Evolutionary conservation across 352 stramenopile genomes (phyloP), one percentile per base, ranked within the genome.

Genomic region (Thalassiosira mediterranea): DNA sequence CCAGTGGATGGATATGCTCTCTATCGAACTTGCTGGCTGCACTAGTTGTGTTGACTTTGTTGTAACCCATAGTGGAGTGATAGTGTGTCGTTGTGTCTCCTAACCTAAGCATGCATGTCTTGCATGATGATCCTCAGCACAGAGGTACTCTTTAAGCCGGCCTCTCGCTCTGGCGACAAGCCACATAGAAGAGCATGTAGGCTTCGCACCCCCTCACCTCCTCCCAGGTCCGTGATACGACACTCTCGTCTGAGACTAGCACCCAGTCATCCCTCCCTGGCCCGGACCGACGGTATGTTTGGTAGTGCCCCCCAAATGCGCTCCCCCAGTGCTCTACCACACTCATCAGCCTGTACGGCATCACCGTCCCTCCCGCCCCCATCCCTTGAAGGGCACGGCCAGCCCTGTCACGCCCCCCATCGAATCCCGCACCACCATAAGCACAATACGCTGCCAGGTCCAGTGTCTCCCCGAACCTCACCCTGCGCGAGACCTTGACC

Each of bases 181-280:
- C 68, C 26, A 81, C 82, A 74, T 93, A 93, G 64, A 93, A 90
- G 32, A 93, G 70, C 84, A 93, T 90, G 44, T 90, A 93, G 0
- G 87, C 87, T 67, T 93, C 83, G 28, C 74, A 88, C 23, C 25
- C 65, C 61, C 67, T 59, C 11, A 93, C 84, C 28, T 90, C 61
- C 51, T 78, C 34, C 84, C 84, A 93, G 29, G 60, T 70, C 19
- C 81, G 49, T 19, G 28, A 21, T 17, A 37, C 49, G 17, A 91
- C 71, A 31, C 42, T 76, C 31, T 82, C 65, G 63, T 93, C 87
- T 19, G 84, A 91, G 23, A 88, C 69, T n/a, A 83, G 57, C 37
- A 78, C 81, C 87, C 87, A 93, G 7, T 74, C n/a, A 17, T 48
- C 51, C 47, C 23, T 4, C 25, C 46, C 26, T 15, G 38, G 19